Conservation (phyloP, 1,284 basidiomycete genomes). For the Papiliotrema flavescens region DNA sequence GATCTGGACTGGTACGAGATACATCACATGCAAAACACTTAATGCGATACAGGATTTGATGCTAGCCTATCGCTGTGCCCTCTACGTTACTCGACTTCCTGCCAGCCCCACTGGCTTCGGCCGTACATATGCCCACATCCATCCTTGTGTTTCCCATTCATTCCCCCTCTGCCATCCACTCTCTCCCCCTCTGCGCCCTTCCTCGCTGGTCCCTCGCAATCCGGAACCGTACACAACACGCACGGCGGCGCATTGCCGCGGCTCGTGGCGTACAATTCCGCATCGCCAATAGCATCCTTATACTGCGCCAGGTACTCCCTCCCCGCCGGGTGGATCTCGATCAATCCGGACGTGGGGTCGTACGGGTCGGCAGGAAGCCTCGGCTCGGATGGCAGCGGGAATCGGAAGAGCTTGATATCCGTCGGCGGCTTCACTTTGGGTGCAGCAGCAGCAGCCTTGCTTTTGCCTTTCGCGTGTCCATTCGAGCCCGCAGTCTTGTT, state of each 20-base stretch:
- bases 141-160: constrained; percentile 31
- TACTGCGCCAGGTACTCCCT: constrained; percentile 33
- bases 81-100: neutral
- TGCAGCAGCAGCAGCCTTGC: constrained; percentile 27
- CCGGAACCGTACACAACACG: constrained; percentile 43
- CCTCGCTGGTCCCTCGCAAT: constrained; percentile 46
- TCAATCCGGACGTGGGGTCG: constrained; percentile 35
- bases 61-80: no score
- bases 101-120: constrained; percentile 42
- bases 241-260: constrained; percentile 29
- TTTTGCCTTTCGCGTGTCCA: constrained; percentile 11
- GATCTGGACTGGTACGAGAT: neutral
- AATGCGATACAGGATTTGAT: no score
- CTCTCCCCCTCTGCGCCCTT: constrained; percentile 44
- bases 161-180: constrained; percentile 44
- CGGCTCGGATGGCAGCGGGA: constrained; percentile 31
- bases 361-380: constrained; percentile 8
- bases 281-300: constrained; percentile 28
- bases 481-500: neutral
- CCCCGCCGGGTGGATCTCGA: constrained; percentile 27
- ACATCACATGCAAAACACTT: neutral
- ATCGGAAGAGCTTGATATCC: constrained; percentile 43
- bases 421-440: constrained; percentile 30
- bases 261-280: constrained; percentile 32
- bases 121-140: constrained; percentile 48